These are phyloP conservation scores for Sanghuangporus weigelae DNA, from an alignment of 1,284 basidiomycete species.

Conservation along the genomic window DNA sequence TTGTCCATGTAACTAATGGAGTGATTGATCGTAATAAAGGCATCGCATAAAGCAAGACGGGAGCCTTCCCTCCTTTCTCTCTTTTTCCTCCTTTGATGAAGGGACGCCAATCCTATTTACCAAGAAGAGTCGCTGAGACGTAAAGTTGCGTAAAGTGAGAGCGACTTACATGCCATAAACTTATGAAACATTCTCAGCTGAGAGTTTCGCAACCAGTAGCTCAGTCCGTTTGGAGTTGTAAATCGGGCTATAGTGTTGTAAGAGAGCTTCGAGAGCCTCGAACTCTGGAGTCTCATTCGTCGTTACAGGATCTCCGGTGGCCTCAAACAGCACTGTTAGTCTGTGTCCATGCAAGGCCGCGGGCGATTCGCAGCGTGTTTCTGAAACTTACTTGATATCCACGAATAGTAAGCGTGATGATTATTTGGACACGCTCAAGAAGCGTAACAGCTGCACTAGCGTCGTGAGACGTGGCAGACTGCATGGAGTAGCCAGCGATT, in stretches of 20 bases:
- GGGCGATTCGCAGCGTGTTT: slow-evolving; percentile 1
- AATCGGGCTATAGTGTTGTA: slow-evolving; percentile 45
- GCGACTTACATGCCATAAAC: neutral
- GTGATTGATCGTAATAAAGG: neutral
- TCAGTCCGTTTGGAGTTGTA: slow-evolving; percentile 45
- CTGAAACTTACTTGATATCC: slow-evolving; percentile 44
- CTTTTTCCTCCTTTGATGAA: neutral
- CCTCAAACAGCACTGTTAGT: neutral
- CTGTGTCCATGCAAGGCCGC: neutral
- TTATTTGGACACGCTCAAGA: slow-evolving; percentile 46
- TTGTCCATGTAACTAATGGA: neutral
- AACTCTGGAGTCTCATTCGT: slow-evolving; percentile 28
- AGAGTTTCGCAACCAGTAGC: slow-evolving; percentile 41
- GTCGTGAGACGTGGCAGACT: slow-evolving; percentile 33
- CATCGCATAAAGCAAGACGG: neutral
- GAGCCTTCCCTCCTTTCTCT: neutral
- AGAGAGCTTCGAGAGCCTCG: slow-evolving; percentile 54
- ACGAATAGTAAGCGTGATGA: slow-evolving; percentile 42
- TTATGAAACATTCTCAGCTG: neutral
- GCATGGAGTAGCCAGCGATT: slow-evolving; percentile 43
- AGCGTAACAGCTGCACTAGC: slow-evolving; percentile 49
- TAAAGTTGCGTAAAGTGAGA: neutral
- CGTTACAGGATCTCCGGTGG: slow-evolving; percentile 8
- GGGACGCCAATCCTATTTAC: neutral
- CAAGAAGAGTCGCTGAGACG: neutral